phyloP scores from a whole-genome alignment of 2,329 filamentous ascomycete genomes.

The Lachnellula cervina region DNA sequence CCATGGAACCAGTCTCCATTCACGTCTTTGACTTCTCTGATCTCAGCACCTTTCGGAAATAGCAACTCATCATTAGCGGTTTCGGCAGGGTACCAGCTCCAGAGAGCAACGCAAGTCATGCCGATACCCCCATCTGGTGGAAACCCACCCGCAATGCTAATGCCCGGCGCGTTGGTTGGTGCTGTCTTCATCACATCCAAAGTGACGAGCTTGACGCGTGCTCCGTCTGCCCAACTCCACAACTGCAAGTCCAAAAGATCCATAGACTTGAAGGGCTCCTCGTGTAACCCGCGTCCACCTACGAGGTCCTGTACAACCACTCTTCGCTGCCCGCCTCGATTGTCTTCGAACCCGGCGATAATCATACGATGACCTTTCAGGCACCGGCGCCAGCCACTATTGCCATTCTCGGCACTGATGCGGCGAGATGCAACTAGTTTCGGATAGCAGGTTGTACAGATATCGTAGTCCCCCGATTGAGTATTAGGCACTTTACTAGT shows the following conservation, averaged over 20 bases:
- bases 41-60: conserved; percentile 79
- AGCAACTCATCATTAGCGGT: conserved; percentile 65
- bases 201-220: conserved; percentile 45
- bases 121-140: conserved; percentile 75
- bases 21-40: conserved; percentile 77
- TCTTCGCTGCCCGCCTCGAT: conserved; percentile 61
- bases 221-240: conserved; percentile 47
- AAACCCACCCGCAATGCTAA: conserved; percentile 38
- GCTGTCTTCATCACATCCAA: conserved; percentile 44
- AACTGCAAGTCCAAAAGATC: conserved; percentile 38
- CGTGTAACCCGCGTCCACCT: conserved; percentile 66
- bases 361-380: conserved; percentile 78
- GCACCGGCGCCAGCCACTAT: conserved; percentile 79
- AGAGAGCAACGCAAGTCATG: conserved; percentile 57
- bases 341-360: conserved; percentile 69
- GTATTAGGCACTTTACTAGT: conserved; percentile 48
- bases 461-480: conserved; percentile 72
- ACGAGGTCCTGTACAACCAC: conserved; percentile 68
- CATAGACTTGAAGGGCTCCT: conserved; percentile 41
- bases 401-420: conserved; percentile 71
- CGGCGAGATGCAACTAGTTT: conserved; percentile 57
- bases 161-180: conserved; percentile 24
- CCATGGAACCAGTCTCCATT: conserved; percentile 92
- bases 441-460: conserved; percentile 75
- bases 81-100: conserved; percentile 71